These are phyloP conservation scores for Nakaseomyces uthaithaninus DNA, from an alignment of 1,139 yeast species.

Conservation along the genomic window DNA sequence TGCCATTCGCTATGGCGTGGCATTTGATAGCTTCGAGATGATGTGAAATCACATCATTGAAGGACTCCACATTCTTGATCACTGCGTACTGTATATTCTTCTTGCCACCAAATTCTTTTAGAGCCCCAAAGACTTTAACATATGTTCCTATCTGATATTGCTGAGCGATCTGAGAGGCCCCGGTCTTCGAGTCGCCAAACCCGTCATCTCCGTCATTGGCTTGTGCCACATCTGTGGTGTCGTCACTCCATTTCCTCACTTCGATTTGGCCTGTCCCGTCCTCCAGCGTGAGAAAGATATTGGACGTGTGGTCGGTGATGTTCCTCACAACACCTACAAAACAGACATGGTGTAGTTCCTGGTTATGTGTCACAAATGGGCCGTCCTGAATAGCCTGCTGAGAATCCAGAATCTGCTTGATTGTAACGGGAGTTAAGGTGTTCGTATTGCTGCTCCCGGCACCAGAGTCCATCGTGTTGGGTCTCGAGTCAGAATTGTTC, in stretches of 20 bases:
- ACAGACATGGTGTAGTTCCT: conserved; percentile 51
- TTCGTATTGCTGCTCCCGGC: conserved; percentile 14
- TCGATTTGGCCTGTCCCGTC: conserved; percentile 81
- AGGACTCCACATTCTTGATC: conserved; percentile 54
- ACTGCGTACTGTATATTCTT: conserved; percentile 59
- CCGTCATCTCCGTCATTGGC: conserved; percentile 27
- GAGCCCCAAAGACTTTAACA: conserved; percentile 63
- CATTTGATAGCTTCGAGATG: conserved; percentile 61
- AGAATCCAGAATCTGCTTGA: conserved; percentile 67
- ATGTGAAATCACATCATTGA: conserved; percentile 71
- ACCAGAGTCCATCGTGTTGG: conserved; percentile 28
- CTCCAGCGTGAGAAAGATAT: conserved; percentile 52
- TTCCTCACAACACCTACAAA: conserved; percentile 61
- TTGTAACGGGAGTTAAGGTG: conserved; percentile 70
- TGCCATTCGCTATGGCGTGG: conserved; percentile 41
- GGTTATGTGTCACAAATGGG: conserved; percentile 59
- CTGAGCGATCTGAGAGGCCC: conserved; percentile 28
- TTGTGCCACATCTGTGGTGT: conserved; percentile 35
- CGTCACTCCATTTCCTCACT: conserved; percentile 63
- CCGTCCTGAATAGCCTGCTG: conserved; percentile 64
- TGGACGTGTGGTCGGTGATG: conserved; percentile 47
- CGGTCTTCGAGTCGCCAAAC: conserved; percentile 24
- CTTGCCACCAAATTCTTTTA: conserved; percentile 62
- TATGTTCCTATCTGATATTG: conserved; percentile 41
- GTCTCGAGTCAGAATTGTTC: conserved; percentile 21